These are phyloP conservation scores for Claviceps sp. DNA, from an alignment of 2,329 filamentous ascomycete species.

Conservation along the genomic window DNA sequence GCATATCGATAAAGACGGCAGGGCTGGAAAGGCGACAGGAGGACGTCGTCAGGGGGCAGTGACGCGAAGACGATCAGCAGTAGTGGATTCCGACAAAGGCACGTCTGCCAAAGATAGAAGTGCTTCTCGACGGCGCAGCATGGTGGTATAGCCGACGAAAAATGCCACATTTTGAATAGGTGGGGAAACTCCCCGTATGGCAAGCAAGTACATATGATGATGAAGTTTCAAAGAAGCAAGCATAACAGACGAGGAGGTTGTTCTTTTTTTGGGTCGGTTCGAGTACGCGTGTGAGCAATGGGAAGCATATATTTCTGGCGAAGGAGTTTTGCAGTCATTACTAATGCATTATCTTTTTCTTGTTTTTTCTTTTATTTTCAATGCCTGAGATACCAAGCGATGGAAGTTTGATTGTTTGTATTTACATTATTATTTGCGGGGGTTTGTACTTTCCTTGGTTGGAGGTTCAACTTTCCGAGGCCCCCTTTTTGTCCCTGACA, in stretches of 20 bases:
- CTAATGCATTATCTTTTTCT: background rate
- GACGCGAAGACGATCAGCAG: slow-evolving; percentile 26
- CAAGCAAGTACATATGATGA: slow-evolving; percentile 1
- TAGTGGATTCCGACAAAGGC: slow-evolving; percentile 22
- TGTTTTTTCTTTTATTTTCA: slow-evolving; percentile 5
- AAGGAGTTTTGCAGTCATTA: slow-evolving; percentile 14
- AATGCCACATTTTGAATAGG: slow-evolving; percentile 19
- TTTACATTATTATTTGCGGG: slow-evolving; percentile 12
- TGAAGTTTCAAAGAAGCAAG: slow-evolving; percentile 2
- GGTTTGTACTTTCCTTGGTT: background rate
- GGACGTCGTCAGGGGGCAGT: slow-evolving; percentile 20
- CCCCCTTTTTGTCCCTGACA: background rate
- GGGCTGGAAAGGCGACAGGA: slow-evolving; percentile 13
- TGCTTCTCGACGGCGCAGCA: slow-evolving; percentile 38
- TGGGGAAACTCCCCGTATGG: background rate
- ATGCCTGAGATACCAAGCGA: slow-evolving; percentile 25
- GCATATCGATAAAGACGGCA: slow-evolving; percentile 18
- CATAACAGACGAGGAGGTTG: background rate
- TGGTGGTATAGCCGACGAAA: slow-evolving; percentile 38
- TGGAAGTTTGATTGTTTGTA: slow-evolving; percentile 16
- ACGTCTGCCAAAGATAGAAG: slow-evolving; percentile 15
- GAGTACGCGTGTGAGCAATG: background rate
- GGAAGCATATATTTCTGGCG: slow-evolving; percentile 14
- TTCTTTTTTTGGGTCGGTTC: background rate
- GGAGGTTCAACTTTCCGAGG: slow-evolving; percentile 7